Conservation (phyloP, 768 basidiomycete genomes). For the Leucosporidium yakuticum region DNA sequence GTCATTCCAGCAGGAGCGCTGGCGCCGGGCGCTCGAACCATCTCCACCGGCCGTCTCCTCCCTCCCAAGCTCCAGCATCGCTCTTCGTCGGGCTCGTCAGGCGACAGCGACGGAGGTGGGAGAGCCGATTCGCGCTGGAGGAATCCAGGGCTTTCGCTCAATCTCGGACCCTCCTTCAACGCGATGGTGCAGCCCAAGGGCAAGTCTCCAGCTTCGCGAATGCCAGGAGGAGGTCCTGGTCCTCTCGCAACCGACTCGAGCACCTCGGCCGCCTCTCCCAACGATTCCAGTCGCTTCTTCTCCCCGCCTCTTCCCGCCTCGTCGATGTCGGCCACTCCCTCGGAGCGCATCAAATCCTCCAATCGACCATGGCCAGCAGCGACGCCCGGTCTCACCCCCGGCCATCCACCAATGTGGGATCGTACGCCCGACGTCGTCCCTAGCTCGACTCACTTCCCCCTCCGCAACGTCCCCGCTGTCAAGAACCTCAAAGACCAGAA, state of each 20-base stretch:
- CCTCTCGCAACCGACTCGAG: neutral
- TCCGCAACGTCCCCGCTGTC: neutral
- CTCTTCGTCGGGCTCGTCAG: slow-evolving; percentile 19
- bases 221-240: too few species aligned
- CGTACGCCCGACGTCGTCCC: slow-evolving; percentile 37
- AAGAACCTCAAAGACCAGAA: slow-evolving; percentile 6
- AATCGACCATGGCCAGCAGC: neutral
- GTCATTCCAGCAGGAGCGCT: slow-evolving; percentile 31
- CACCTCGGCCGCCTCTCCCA: neutral
- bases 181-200: slow-evolving; percentile 7
- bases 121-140: slow-evolving; percentile 19
- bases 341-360: neutral
- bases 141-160: slow-evolving; percentile 39
- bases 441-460: slow-evolving; percentile 13
- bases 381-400: slow-evolving; percentile 30
- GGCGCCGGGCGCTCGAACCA: slow-evolving; percentile 30
- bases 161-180: slow-evolving; percentile 33
- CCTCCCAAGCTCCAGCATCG: neutral
- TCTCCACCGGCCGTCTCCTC: slow-evolving; percentile 8
- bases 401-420: slow-evolving; percentile 37
- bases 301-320: slow-evolving; percentile 1
- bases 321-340: neutral
- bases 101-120: slow-evolving; percentile 20
- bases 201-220: neutral
- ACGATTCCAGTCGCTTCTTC: neutral